Base-by-base conservation (phyloP, 2,329 filamentous ascomycete species). In the Colletotrichum incanum region DNA sequence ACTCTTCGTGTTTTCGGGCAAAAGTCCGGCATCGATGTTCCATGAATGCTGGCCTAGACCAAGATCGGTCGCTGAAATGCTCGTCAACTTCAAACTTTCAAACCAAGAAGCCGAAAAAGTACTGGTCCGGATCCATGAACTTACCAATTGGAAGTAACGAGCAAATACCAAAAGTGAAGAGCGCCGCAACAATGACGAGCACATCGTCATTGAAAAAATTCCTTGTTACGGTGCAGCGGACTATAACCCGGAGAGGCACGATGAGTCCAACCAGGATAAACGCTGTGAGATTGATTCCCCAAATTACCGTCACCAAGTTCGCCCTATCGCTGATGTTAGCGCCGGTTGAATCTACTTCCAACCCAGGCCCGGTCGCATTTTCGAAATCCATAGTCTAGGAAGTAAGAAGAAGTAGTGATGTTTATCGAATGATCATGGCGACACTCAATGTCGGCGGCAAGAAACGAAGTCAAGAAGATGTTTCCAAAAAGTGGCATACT, bases 191-290 rank as follows among this genome's bases (percentile, higher is more conserved):
- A 5, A 73, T 67, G 45, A 71, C 62, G 26, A 73, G 50, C 23
- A 73, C 71, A 50, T 73, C 71, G 62, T 73, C 71, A 49, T 55
- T 65, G n/a, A 71, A 73, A 37, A 73, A 67, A 41, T 71, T 61
- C 1, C 71, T 39, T 2, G 71, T 73, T 1, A 73, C 56, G 12
- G 71, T 73, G 16, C 66, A 70, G 50, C 71, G 71, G 1, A 73
- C 71, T 12, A 71, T 58, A 9, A 71, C 39, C 16, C 71, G 71
- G 1, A 73, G 28, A 9, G 55, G 67, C 11, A 73, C 67, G 20
- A 66, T 5, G 23, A 73, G 16, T 11, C 71, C 67, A 28, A 73
- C 71, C 2, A 73, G 49, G n/a, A 73, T 14, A 26, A 73, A 71
- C 5, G 71, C 66, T 11, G 71, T 71, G 14, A 73, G 49, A n/a